A percentile compares a stretch with the other conserved stretches of the same genome.
These are phyloP conservation scores for Actinomortierella ambigua DNA, from an alignment of 371 early-diverging fungal genomes.

Conservation along the genomic window DNA sequence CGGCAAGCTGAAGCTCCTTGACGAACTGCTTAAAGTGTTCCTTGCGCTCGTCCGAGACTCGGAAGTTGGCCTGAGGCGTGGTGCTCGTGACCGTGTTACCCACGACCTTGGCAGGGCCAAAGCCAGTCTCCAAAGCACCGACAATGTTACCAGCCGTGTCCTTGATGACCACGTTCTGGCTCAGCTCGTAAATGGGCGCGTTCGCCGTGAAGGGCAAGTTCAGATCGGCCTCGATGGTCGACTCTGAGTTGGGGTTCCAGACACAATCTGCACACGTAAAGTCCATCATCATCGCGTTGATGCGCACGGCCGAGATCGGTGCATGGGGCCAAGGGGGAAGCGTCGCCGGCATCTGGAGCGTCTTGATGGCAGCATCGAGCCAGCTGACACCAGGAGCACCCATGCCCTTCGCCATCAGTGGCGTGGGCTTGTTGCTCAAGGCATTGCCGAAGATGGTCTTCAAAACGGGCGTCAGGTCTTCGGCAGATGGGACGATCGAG, in stretches of 20 bases:
- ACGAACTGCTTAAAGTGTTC: slow-evolving; percentile 11
- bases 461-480: slow-evolving; percentile 38
- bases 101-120: neutral
- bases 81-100: slow-evolving; percentile 13
- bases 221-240: slow-evolving; percentile 26
- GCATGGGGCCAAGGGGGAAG: slow-evolving; percentile 15
- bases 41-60: slow-evolving; percentile 10
- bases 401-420: slow-evolving; percentile 15
- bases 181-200: slow-evolving; percentile 22
- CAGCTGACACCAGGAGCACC: slow-evolving; percentile 38
- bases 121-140: slow-evolving; percentile 13
- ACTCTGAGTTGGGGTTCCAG: slow-evolving; percentile 13
- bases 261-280: slow-evolving; percentile 19
- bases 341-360: slow-evolving; percentile 7
- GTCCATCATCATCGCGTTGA: slow-evolving; percentile 35
- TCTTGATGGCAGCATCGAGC: slow-evolving; percentile 33
- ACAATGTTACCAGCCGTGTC: slow-evolving; percentile 18
- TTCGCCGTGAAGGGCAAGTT: slow-evolving; percentile 22
- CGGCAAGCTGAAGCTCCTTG: slow-evolving; percentile 6
- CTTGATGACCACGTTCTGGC: slow-evolving; percentile 22
- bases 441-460: slow-evolving; percentile 30
- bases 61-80: slow-evolving; percentile 2
- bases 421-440: slow-evolving; percentile 15
- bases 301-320: slow-evolving; percentile 7
- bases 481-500: neutral